Percentiles rank a stretch among this genome's conserved stretches.
Conservation (phyloP, 768 basidiomycete genomes). For the Boletales sp. region DNA sequence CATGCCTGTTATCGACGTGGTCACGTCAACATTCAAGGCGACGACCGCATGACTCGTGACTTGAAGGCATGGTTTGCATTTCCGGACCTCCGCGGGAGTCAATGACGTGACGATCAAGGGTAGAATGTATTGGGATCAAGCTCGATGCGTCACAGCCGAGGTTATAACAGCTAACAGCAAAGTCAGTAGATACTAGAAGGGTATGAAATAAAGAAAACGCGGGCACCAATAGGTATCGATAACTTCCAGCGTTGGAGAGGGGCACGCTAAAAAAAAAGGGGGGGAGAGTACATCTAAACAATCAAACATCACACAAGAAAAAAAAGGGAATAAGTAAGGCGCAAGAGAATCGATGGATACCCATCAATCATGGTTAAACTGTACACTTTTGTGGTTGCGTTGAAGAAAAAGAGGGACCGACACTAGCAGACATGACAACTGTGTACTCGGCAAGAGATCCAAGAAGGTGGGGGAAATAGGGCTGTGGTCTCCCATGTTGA, state of each 20-base stretch:
- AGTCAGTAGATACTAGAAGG: background rate
- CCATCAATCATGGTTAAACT: conserved; percentile 11
- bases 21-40: too few species aligned
- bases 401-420: background rate
- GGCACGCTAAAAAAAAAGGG: background rate
- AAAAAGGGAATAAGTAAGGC: background rate
- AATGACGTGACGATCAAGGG: too few species aligned
- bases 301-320: conserved; percentile 4
- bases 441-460: background rate
- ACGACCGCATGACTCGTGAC: too few species aligned
- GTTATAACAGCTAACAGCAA: too few species aligned
- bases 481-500: too few species aligned
- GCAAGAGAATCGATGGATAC: background rate
- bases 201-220: conserved; percentile 13
- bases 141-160: too few species aligned
- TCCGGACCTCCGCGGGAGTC: too few species aligned
- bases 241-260: conserved; percentile 7
- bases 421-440: background rate
- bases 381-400: conserved; percentile 9
- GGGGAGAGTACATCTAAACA: background rate
- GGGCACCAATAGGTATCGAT: conserved; percentile 19
- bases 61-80: too few species aligned
- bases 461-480: too few species aligned
- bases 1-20: too few species aligned
- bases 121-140: too few species aligned